phyloP scores from a whole-genome alignment of 2,329 filamentous ascomycete species.

The Curvularia eragrostidis region DNA sequence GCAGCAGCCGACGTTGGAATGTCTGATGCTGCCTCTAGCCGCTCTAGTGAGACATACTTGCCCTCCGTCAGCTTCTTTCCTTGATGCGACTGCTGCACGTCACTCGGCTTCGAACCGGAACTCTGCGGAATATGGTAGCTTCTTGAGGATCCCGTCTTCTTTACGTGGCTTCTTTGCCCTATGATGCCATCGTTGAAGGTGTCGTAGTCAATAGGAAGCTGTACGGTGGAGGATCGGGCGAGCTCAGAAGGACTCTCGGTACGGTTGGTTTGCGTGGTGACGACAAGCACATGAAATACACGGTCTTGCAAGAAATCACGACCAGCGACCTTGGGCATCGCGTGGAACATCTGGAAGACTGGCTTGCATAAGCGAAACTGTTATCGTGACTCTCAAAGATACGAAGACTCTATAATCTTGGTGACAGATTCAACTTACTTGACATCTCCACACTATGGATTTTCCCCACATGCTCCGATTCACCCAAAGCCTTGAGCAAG shows the following conservation, averaged over 20 bases:
- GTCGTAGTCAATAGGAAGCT: conserved; percentile 62
- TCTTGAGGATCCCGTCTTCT: conserved; percentile 14
- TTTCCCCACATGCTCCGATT: conserved; percentile 20
- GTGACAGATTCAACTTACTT: conserved; percentile 35
- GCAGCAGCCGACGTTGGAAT: not conserved
- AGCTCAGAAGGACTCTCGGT: conserved; percentile 55
- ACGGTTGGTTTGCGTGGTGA: conserved; percentile 51
- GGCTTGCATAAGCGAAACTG: conserved; percentile 20
- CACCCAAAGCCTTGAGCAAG: conserved; percentile 33
- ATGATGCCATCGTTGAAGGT: conserved; percentile 44
- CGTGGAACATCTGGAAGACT: conserved; percentile 71
- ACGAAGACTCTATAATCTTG: not conserved
- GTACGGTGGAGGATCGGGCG: conserved; percentile 51
- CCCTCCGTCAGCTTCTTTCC: conserved; percentile 62
- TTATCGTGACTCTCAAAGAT: not conserved
- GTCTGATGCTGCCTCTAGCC: conserved; percentile 19
- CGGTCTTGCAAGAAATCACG: conserved; percentile 65
- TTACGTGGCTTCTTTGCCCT: conserved; percentile 25
- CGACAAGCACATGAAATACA: conserved; percentile 70
- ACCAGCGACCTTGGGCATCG: conserved; percentile 52
- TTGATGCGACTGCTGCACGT: conserved; percentile 40
- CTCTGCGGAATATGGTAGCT: conserved; percentile 10
- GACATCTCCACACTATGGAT: conserved; percentile 48
- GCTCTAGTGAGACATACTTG: conserved; percentile 70
- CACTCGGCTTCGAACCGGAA: conserved; percentile 14